phyloP scores from a whole-genome alignment of 1,284 basidiomycete genomes.

The Puccinia coronata region DNA sequence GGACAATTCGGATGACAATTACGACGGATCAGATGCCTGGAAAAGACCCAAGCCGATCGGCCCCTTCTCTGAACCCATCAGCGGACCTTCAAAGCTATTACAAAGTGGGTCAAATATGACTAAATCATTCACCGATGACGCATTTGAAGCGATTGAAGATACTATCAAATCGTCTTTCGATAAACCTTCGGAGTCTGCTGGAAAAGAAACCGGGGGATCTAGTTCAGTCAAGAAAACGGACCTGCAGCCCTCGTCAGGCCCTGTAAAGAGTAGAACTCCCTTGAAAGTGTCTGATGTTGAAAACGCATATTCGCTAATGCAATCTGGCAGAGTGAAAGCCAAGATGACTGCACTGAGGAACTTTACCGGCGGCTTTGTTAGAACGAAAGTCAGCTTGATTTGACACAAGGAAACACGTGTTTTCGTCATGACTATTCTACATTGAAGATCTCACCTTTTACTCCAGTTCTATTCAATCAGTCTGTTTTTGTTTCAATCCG shows the following conservation, averaged over 20 bases:
- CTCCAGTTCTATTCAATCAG: not conserved
- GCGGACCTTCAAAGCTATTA: slow-evolving; percentile 6
- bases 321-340: slow-evolving; percentile 45
- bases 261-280: slow-evolving; percentile 20
- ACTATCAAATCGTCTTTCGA: not conserved
- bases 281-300: slow-evolving; percentile 40
- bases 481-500: not conserved
- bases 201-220: not conserved
- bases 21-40: slow-evolving; percentile 49
- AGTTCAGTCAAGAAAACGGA: not conserved
- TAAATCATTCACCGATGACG: slow-evolving; percentile 19
- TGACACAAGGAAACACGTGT: not conserved
- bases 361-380: slow-evolving; percentile 44
- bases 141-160: slow-evolving; percentile 35
- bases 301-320: slow-evolving; percentile 48
- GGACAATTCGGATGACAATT: slow-evolving; percentile 34
- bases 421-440: not conserved
- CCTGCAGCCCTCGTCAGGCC: not conserved
- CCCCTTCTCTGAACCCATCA: slow-evolving; percentile 45
- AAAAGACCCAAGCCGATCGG: slow-evolving; percentile 45
- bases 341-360: slow-evolving; percentile 47
- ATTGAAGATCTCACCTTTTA: not conserved
- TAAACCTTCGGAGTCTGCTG: slow-evolving; percentile 9
- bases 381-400: slow-evolving; percentile 49
- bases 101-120: not conserved